Percentiles rank a stretch among this genome's conserved stretches.
phyloP scores from a whole-genome alignment of 208 protist genomes.

The Trypanosoma cruzi region DNA sequence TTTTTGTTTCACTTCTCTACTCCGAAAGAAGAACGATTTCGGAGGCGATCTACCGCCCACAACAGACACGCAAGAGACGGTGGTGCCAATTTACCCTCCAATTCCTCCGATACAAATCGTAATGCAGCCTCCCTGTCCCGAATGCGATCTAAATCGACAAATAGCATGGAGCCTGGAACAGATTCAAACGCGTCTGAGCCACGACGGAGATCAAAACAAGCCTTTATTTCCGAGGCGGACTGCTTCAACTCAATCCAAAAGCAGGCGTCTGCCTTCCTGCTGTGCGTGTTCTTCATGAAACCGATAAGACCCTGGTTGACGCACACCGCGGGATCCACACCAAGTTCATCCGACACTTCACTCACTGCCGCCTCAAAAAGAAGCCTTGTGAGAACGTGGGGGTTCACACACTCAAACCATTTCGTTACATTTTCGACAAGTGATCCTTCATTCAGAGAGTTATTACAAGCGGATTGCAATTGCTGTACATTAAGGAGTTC shows the following conservation, averaged over 20 bases:
- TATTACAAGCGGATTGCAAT: slow-evolving; percentile 1
- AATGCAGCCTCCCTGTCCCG: slow-evolving; percentile 12
- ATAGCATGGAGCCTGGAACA: slow-evolving; percentile 29
- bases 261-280: slow-evolving; percentile 41
- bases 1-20: too few species aligned
- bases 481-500: slow-evolving; percentile 27
- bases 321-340: slow-evolving; percentile 23
- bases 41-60: slow-evolving; percentile 19
- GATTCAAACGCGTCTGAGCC: slow-evolving; percentile 48
- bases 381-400: slow-evolving; percentile 21
- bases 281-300: slow-evolving; percentile 28
- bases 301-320: slow-evolving; percentile 36
- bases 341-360: slow-evolving; percentile 50
- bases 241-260: slow-evolving; percentile 32
- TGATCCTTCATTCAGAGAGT: neutral
- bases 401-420: slow-evolving; percentile 31
- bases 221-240: slow-evolving; percentile 25
- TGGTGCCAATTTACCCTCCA: slow-evolving; percentile 35
- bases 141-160: slow-evolving; percentile 26
- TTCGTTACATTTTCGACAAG: slow-evolving; percentile 7
- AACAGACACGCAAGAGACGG: slow-evolving; percentile 33
- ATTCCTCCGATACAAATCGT: slow-evolving; percentile 25
- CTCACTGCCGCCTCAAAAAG: slow-evolving; percentile 35
- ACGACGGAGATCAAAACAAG: slow-evolving; percentile 31
- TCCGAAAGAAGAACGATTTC: too few species aligned